A percentile compares a stretch with the other conserved stretches of the same genome.
These are phyloP conservation scores for Metarhizium sp. DNA, from an alignment of 2,329 filamentous ascomycete genomes.

Conservation along the genomic window DNA sequence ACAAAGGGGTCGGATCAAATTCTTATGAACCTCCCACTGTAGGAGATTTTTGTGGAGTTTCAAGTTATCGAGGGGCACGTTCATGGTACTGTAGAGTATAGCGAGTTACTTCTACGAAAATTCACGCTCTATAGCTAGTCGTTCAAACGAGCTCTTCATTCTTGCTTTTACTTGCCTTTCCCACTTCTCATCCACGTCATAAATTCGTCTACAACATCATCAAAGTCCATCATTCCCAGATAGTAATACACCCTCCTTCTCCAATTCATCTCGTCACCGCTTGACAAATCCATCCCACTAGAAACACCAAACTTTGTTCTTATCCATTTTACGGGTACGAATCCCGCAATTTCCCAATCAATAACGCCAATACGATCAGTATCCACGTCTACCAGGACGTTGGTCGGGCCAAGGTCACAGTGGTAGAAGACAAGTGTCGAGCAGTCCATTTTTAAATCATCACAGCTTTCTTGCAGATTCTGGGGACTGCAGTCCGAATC, in stretches of 20 bases:
- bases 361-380: slow-evolving; percentile 9
- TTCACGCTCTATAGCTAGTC: too few relatives aligned
- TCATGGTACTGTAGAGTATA: too few relatives aligned
- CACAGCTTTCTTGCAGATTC: too few relatives aligned
- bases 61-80: too few relatives aligned
- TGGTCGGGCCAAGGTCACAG: slow-evolving; percentile 10
- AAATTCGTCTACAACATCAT: neutral
- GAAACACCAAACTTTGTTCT: neutral
- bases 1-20: too few relatives aligned
- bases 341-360: slow-evolving; percentile 12
- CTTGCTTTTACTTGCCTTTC: too few relatives aligned
- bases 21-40: too few relatives aligned
- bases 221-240: too few relatives aligned
- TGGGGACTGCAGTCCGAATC: too few relatives aligned
- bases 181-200: neutral
- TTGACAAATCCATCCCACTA: neutral
- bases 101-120: too few relatives aligned
- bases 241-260: neutral
- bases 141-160: too few relatives aligned
- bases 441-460: slow-evolving; percentile 7
- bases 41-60: too few relatives aligned
- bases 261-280: neutral
- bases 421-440: slow-evolving; percentile 12
- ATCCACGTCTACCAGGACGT: slow-evolving; percentile 7
- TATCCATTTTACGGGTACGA: slow-evolving; percentile 8